A percentile compares a stretch with the other conserved stretches of the same genome.
phyloP scores from a whole-genome alignment of 495 filamentous ascomycete species.

The Aspergillus taichungensis region DNA sequence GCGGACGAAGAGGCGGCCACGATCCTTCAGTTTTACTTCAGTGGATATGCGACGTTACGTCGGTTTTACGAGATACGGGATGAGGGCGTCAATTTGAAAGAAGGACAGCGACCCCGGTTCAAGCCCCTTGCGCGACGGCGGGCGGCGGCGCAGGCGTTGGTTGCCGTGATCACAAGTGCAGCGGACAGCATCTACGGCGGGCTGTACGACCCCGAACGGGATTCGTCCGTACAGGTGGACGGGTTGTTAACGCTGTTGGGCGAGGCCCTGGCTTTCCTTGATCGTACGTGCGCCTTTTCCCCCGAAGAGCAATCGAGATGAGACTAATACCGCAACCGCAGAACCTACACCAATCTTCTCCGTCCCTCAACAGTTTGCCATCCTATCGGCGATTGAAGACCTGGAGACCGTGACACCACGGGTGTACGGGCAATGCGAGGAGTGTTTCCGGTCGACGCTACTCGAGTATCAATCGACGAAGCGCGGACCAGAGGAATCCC shows the following conservation, averaged over 20 bases:
- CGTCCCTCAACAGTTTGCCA: constrained; percentile 58
- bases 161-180: constrained; percentile 72
- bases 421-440: constrained; percentile 61
- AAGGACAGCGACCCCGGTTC: constrained; percentile 34
- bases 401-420: constrained; percentile 63
- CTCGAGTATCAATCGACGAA: constrained; percentile 38
- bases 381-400: constrained; percentile 77
- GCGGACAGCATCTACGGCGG: constrained; percentile 84
- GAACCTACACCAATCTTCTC: constrained; percentile 30
- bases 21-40: constrained; percentile 72
- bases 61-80: constrained; percentile 84
- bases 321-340: constrained; percentile 25
- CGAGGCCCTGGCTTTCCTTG: constrained; percentile 67
- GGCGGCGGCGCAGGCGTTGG: constrained; percentile 61
- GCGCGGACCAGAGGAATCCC: constrained; percentile 33
- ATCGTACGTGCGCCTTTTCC: constrained; percentile 37
- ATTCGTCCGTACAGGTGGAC: constrained; percentile 76
- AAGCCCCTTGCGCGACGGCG: constrained; percentile 47
- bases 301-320: not conserved
- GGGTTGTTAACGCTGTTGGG: constrained; percentile 75
- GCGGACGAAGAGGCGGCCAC: constrained; percentile 68
- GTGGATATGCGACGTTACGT: constrained; percentile 80
- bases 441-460: constrained; percentile 53
- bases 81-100: constrained; percentile 35
- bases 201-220: constrained; percentile 67